Evolutionary conservation across 176 grass and related monocot genomes (phyloP), one percentile per base, ranked within the genome.

Genomic region (Cenchrus purpureus): DNA sequence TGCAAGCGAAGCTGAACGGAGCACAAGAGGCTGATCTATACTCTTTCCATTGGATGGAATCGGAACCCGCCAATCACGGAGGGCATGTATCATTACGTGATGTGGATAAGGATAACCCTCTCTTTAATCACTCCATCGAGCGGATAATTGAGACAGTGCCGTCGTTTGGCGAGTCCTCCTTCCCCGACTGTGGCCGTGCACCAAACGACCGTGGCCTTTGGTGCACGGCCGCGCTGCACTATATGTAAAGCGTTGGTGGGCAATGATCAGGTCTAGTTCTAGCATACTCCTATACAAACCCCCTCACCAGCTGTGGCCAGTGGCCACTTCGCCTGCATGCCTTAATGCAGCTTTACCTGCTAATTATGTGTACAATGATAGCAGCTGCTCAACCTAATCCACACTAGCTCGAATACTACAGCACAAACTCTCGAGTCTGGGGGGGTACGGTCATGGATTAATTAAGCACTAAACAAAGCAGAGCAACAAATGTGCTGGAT

Each of bases 341-440:
- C 67, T 68, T 67, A 50, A 63, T n/a, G 44, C 71, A 44, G 2
- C 61, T 74, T 80, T 72, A 28, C 2, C 73, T 40, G 48, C 65
- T 64, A 45, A 44, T 56, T 19, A n/a, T 82, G 20, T 6, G 60
- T 34, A 77, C 14, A 0, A 37, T 51, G 8, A 12, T 67, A 16
- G 7, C 50, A 78, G 42, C 73, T 49, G 63, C 42, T 71, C 82
- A 14, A 74, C 82, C 58, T 84, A 74, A 89, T 89, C 82, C 43
- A 60, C 75, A 34, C 51, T 76, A 32, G 22, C 31, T 32, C 51
- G 34, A 7, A 14, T 8, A 34, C 28, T 8, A 34, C 28, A 29
- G 44, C 58, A 74, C 87, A 61, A 74, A 61, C 52, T 84, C 19
- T 14, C 4, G 42, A 85, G 82, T 53, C 51, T 1, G 16, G 10